phyloP scores from a whole-genome alignment of 306 rosid genomes.

The Corylus avellana region DNA sequence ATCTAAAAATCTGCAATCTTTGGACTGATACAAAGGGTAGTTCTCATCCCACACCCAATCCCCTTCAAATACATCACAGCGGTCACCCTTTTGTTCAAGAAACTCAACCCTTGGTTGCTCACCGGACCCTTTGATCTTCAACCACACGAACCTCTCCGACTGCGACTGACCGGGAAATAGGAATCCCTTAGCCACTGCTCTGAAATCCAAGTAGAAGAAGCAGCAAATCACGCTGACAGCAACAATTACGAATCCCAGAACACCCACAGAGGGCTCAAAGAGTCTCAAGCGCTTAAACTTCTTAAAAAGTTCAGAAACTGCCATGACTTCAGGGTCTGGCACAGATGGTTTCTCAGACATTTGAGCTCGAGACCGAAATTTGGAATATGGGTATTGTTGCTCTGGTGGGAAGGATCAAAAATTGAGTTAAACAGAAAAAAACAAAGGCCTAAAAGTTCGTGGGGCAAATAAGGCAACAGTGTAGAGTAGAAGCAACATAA shows the following conservation, averaged over 20 bases:
- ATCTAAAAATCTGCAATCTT: constrained; percentile 66
- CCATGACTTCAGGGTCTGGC: constrained; percentile 48
- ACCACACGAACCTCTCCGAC: constrained; percentile 52
- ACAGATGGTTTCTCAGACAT: constrained; percentile 51
- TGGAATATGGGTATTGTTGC: constrained; percentile 24
- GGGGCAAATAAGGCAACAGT: constrained; percentile 24
- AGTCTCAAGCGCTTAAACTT: constrained; percentile 54
- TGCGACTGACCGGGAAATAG: constrained; percentile 45
- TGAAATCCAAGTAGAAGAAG: constrained; percentile 60
- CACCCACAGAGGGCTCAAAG: constrained; percentile 66
- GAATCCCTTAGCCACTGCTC: constrained; percentile 43
- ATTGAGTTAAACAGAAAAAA: not conserved
- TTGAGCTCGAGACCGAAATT: constrained; percentile 13
- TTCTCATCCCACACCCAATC: constrained; percentile 91
- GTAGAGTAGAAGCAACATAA: constrained; percentile 35
- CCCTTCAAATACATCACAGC: constrained; percentile 78
- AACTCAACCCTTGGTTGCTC: constrained; percentile 52
- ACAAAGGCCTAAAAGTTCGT: not conserved
- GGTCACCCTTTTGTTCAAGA: constrained; percentile 47
- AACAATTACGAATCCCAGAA: constrained; percentile 62
- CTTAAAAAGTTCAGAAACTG: constrained; percentile 44
- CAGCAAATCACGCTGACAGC: constrained; percentile 45
- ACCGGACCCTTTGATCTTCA: constrained; percentile 40
- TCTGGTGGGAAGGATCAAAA: constrained; percentile 14
- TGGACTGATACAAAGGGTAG: constrained; percentile 72